Percentiles rank a stretch among this genome's conserved stretches.
phyloP scores from a whole-genome alignment of 495 filamentous ascomycete genomes.

The Penicillium angulare region DNA sequence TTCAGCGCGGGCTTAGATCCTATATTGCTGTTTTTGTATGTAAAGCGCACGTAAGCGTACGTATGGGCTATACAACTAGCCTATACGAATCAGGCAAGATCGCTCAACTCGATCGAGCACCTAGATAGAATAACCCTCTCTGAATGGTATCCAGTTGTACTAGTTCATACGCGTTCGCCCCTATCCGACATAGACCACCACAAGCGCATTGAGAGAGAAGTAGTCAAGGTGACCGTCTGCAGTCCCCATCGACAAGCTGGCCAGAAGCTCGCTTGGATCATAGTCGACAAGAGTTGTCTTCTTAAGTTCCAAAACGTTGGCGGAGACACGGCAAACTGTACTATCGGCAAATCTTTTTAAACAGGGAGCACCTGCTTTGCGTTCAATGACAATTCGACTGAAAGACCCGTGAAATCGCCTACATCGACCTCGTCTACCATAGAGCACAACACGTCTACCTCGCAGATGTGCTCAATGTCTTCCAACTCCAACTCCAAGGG shows the following conservation, averaged over 20 bases:
- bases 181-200: neutral
- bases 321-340: neutral
- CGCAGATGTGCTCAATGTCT: too few relatives aligned
- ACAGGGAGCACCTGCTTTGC: neutral
- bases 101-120: too few relatives aligned
- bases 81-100: too few relatives aligned
- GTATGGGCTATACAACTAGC: too few relatives aligned
- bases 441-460: too few relatives aligned
- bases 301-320: neutral
- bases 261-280: neutral
- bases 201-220: neutral
- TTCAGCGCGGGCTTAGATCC: too few relatives aligned
- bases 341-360: neutral
- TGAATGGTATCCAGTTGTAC: too few relatives aligned
- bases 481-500: too few relatives aligned
- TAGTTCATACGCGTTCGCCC: too few relatives aligned
- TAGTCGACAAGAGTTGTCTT: neutral
- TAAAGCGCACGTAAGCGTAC: too few relatives aligned
- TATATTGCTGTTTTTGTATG: too few relatives aligned
- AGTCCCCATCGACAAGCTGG: neutral
- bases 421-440: neutral
- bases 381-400: neutral
- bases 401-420: neutral
- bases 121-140: too few relatives aligned
- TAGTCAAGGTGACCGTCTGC: neutral